Percentiles rank a stretch among this genome's conserved stretches.
phyloP scores from a whole-genome alignment of 192 early-diverging fungal species.

The Helicostylum pulchrum region DNA sequence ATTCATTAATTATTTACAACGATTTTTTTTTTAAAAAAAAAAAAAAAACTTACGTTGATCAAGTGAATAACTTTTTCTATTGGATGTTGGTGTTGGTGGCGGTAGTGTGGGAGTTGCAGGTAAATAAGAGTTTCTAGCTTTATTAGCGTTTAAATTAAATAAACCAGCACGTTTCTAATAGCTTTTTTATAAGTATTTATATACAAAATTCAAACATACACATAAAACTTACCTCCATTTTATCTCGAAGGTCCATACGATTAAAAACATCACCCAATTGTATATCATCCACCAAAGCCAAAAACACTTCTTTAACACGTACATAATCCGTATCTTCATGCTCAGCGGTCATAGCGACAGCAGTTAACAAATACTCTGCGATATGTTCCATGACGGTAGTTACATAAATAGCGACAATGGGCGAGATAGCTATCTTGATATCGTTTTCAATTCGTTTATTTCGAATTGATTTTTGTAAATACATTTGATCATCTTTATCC shows the following conservation, averaged over 20 bases:
- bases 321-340: constrained; percentile 52
- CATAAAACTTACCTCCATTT: constrained; percentile 20
- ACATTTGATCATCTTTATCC: constrained; percentile 36
- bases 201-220: background rate
- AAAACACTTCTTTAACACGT: constrained; percentile 48
- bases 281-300: constrained; percentile 46
- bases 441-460: constrained; percentile 9
- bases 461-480: constrained; percentile 11
- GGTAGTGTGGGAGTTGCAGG: constrained; percentile 7
- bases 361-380: constrained; percentile 51
- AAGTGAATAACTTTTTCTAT: background rate
- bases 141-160: background rate
- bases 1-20: background rate
- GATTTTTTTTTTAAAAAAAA: background rate
- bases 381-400: constrained; percentile 58
- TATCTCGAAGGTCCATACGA: constrained; percentile 40
- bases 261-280: constrained; percentile 50
- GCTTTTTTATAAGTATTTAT: too few relatives aligned
- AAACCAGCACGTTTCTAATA: constrained; percentile 19
- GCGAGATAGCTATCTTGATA: constrained; percentile 23
- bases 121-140: background rate
- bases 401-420: constrained; percentile 54
- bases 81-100: constrained; percentile 9
- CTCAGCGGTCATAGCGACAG: constrained; percentile 46
- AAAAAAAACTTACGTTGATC: constrained; percentile 10